Conservation (phyloP, 495 filamentous ascomycete species). For the Amorphotheca resinae region DNA sequence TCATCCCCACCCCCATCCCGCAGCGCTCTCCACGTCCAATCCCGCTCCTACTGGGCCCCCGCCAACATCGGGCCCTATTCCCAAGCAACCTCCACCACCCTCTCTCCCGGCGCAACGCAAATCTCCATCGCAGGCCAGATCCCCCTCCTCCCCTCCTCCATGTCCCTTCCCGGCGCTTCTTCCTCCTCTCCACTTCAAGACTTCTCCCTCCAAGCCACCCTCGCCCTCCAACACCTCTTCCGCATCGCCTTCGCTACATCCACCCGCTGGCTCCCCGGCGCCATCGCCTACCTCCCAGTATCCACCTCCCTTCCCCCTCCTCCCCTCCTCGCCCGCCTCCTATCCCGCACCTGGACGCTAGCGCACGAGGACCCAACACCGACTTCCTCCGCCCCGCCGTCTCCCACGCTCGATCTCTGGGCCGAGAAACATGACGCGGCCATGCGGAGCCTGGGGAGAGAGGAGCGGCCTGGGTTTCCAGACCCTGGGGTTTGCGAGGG, state of each 20-base stretch:
- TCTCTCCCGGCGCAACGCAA: too few relatives aligned
- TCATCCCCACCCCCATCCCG: constrained; percentile 2
- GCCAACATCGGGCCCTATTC: constrained; percentile 98
- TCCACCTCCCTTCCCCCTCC: constrained; percentile 14
- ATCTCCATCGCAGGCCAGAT: constrained; percentile 81
- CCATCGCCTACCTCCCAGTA: constrained; percentile 54
- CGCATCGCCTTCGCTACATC: constrained; percentile 62
- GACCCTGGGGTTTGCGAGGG: too few relatives aligned
- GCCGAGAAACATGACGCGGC: constrained; percentile 13
- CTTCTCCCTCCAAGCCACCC: constrained; percentile 37
- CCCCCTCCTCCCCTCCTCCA: constrained; percentile 68
- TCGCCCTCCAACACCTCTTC: constrained; percentile 84
- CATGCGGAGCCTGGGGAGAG: constrained; percentile 5
- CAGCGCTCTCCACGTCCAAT: constrained; percentile 75
- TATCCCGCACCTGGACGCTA: constrained; percentile 16
- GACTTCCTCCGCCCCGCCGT: constrained; percentile 30
- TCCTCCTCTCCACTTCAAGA: constrained; percentile 13
- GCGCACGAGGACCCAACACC: constrained; percentile 1
- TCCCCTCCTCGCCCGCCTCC: constrained; percentile 1
- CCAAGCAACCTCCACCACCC: constrained; percentile 41
- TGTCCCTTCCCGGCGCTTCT: constrained; percentile 39
- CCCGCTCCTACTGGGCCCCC: constrained; percentile 90
- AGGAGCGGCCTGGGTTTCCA: too few relatives aligned
- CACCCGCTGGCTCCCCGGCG: constrained; percentile 61
- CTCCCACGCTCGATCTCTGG: constrained; percentile 16